Evolutionary conservation across 2,329 filamentous ascomycete genomes (phyloP).

Genomic region (Fusarium setosum): DNA sequence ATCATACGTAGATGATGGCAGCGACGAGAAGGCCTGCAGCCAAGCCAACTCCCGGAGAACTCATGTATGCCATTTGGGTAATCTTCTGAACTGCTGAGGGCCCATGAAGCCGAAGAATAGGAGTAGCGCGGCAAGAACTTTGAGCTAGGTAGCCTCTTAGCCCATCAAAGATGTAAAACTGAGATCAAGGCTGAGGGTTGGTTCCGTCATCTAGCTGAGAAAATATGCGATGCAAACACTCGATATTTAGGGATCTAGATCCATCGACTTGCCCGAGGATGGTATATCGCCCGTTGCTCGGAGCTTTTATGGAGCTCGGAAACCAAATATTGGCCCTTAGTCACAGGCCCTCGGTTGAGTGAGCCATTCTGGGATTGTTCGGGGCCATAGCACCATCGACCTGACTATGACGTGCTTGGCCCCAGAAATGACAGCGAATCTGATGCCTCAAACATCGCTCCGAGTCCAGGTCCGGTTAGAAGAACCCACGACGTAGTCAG

Average conservation of each 20-base stretch:
- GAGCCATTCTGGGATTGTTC: background rate
- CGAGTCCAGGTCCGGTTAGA: no score
- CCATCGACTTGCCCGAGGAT: background rate
- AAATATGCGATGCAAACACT: no score
- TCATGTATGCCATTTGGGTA: background rate
- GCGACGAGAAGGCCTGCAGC: background rate
- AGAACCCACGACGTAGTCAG: no score
- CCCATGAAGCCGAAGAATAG: no score
- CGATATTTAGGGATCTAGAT: background rate
- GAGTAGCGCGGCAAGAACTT: no score
- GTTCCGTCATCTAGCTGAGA: no score
- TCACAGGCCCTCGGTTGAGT: background rate
- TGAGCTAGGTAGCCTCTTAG: no score
- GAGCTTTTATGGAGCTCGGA: background rate
- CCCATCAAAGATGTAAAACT: no score
- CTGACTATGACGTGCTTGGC: conserved; percentile 11
- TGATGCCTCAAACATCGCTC: no score
- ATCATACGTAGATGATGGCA: background rate
- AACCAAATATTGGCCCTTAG: background rate
- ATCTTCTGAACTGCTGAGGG: no score
- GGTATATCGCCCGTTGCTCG: background rate
- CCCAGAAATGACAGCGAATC: background rate
- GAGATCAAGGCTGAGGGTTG: no score
- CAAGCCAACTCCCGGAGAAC: background rate
- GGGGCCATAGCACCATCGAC: conserved; percentile 4